Evolutionary conservation across 2,329 filamentous ascomycete species (phyloP).

Genomic region (Nigrospora sphaerica): DNA sequence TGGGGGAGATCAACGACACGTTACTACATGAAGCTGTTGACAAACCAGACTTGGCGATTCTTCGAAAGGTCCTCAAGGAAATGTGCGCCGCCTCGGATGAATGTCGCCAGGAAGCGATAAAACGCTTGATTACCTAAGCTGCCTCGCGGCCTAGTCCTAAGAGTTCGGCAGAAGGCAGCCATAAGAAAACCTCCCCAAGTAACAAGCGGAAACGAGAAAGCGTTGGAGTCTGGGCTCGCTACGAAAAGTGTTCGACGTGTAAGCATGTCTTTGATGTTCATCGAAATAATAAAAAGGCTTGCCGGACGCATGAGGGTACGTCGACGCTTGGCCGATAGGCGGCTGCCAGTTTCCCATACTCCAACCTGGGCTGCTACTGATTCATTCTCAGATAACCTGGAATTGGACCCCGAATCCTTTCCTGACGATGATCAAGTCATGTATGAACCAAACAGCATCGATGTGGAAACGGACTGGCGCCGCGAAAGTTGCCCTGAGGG

Average conservation of each 20-base stretch:
- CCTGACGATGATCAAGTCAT: neutral
- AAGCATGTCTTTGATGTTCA: constrained; percentile 1
- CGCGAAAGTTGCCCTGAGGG: neutral
- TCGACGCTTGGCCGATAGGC: neutral
- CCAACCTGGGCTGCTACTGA: too few relatives aligned
- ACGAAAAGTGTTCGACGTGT: neutral
- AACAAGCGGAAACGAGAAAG: neutral
- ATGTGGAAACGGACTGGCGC: constrained; percentile 2
- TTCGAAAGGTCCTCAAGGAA: neutral
- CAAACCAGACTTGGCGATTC: constrained; percentile 1
- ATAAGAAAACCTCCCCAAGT: neutral
- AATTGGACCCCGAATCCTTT: neutral
- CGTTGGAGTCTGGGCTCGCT: neutral
- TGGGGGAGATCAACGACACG: neutral
- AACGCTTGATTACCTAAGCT: neutral
- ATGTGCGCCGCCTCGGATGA: constrained; percentile 1
- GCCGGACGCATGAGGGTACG: neutral
- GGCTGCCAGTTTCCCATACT: too few relatives aligned
- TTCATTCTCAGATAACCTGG: neutral
- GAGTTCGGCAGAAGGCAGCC: neutral
- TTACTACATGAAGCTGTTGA: neutral
- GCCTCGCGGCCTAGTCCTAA: neutral
- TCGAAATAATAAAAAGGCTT: neutral
- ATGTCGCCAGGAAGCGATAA: neutral
- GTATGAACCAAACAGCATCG: neutral